These are phyloP conservation scores for Petunia secreta DNA, from an alignment of 257 asterid genomes.

Conservation along the genomic window DNA sequence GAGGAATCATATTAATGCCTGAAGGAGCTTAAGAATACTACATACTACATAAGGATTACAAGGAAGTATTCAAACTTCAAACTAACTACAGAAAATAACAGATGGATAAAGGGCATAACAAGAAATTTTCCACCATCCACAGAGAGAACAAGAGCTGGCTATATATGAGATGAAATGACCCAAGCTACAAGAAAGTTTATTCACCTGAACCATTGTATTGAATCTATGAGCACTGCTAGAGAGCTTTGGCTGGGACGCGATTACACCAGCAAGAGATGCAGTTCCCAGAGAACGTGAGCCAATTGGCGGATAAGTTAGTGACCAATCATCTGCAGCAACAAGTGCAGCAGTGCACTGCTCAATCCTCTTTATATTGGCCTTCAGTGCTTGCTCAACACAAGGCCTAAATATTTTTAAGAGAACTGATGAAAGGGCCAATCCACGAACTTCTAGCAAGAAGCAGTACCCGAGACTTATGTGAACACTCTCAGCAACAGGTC, in stretches of 20 bases:
- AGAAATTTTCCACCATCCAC: not conserved
- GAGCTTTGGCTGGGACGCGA: slow-evolving; percentile 68
- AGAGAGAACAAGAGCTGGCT: not conserved
- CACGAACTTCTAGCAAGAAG: slow-evolving; percentile 73
- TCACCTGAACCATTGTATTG: slow-evolving; percentile 88
- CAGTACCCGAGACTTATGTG: slow-evolving; percentile 84
- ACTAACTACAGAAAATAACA: not conserved
- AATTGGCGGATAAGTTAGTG: slow-evolving; percentile 54
- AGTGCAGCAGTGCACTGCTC: slow-evolving; percentile 79
- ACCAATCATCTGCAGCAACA: slow-evolving; percentile 94
- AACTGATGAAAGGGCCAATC: slow-evolving; percentile 82
- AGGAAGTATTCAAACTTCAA: not conserved
- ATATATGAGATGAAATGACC: not conserved
- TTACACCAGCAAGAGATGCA: slow-evolving; percentile 39
- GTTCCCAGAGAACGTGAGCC: slow-evolving; percentile 67
- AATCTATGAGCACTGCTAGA: slow-evolving; percentile 81
- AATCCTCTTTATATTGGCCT: slow-evolving; percentile 64
- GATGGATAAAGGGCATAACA: not conserved
- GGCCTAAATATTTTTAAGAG: slow-evolving; percentile 73
- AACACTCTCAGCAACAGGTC: slow-evolving; percentile 78
- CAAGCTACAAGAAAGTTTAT: not conserved
- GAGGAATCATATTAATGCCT: not conserved
- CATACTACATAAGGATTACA: not conserved
- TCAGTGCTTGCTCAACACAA: slow-evolving; percentile 71
- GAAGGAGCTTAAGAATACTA: not conserved